A percentile compares a stretch with the other conserved stretches of the same genome.
Evolutionary conservation across 345 rosid species (phyloP).

Genomic region (Gossypium bickii): DNA sequence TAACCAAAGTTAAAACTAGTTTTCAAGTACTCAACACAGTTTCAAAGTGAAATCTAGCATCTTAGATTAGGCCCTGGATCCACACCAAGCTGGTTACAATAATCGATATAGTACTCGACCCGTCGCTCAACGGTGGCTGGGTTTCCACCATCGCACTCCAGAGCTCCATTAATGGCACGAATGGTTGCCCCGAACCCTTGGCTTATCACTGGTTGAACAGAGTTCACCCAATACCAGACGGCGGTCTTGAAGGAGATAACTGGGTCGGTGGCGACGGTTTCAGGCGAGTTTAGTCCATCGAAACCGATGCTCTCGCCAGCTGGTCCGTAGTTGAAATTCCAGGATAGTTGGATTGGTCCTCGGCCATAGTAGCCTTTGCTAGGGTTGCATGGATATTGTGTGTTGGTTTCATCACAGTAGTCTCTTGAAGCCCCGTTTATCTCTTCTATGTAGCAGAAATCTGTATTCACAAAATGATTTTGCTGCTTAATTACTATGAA

Average conservation of each 20-base stretch:
- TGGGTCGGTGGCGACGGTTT: conserved; percentile 48
- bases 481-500: neutral
- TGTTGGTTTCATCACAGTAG: conserved; percentile 41
- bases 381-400: conserved; percentile 47
- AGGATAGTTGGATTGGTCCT: conserved; percentile 56
- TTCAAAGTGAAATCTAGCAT: conserved; percentile 27
- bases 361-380: conserved; percentile 55
- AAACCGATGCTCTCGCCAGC: conserved; percentile 46
- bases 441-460: conserved; percentile 56
- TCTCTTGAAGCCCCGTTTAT: conserved; percentile 38
- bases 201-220: conserved; percentile 36
- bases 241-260: conserved; percentile 54
- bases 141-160: conserved; percentile 51
- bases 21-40: neutral
- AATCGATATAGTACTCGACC: conserved; percentile 41
- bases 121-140: conserved; percentile 37
- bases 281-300: conserved; percentile 53
- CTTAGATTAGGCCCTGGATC: conserved; percentile 49
- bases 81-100: conserved; percentile 49
- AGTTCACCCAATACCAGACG: conserved; percentile 63
- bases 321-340: conserved; percentile 63
- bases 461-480: conserved; percentile 20
- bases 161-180: conserved; percentile 49
- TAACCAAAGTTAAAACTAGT: neutral
- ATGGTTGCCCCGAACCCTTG: conserved; percentile 72